Evolutionary conservation across 75 land plant species (phyloP).

Genomic region (Sequoia sempervirens): DNA sequence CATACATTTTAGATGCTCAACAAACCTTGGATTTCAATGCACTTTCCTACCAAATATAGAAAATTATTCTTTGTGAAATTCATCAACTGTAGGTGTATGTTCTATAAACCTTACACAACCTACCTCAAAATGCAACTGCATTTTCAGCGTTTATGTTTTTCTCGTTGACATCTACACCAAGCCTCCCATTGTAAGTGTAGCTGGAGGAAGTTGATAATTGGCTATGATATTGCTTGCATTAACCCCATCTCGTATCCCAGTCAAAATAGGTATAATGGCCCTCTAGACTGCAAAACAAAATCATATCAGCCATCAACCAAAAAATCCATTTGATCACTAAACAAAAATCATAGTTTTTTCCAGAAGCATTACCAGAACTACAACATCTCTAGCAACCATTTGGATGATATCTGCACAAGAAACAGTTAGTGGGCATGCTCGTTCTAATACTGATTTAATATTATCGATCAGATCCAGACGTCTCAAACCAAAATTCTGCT

Average conservation of each 20-base stretch:
- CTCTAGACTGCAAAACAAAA: conserved; percentile 14
- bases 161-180: conserved; percentile 1
- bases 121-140: conserved; percentile 23
- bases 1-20: too few species aligned
- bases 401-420: conserved; percentile 28
- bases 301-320: not conserved
- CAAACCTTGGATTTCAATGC: too few species aligned
- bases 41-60: too few species aligned
- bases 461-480: conserved; percentile 16
- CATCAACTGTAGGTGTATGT: not conserved
- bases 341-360: not conserved
- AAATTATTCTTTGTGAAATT: not conserved
- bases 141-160: conserved; percentile 18
- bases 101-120: not conserved
- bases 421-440: conserved; percentile 20
- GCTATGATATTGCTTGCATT: conserved; percentile 17
- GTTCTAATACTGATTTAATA: conserved; percentile 16
- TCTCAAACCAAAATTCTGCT: conserved; percentile 15
- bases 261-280: conserved; percentile 13
- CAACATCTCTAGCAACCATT: conserved; percentile 23
- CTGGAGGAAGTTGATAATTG: conserved; percentile 8
- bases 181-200: conserved; percentile 6
- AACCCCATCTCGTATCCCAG: conserved; percentile 14
- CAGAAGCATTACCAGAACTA: not conserved
- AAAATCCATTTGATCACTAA: not conserved